phyloP scores from a whole-genome alignment of 768 basidiomycete species.

The Fomitopsis pulvina region DNA sequence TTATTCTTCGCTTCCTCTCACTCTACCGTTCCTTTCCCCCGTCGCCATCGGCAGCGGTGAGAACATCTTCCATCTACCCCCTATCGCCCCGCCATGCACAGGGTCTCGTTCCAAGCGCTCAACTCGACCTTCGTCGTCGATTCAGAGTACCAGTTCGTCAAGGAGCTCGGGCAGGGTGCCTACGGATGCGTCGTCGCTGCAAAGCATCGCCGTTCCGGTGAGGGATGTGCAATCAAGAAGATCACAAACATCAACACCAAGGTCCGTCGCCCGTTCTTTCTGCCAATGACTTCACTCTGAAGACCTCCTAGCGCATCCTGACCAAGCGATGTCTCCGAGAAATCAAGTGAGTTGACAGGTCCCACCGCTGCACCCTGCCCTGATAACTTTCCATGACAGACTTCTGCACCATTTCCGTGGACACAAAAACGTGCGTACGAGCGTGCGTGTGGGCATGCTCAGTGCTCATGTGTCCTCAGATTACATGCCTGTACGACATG shows the following conservation, averaged over 20 bases:
- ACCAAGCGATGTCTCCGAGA: slow-evolving; percentile 96
- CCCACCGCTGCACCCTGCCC: background rate
- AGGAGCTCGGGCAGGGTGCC: slow-evolving; percentile 94
- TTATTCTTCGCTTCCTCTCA: background rate
- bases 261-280: slow-evolving; percentile 29
- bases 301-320: slow-evolving; percentile 43
- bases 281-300: background rate
- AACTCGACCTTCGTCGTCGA: slow-evolving; percentile 87
- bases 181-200: slow-evolving; percentile 91
- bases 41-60: background rate
- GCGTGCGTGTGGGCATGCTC: slow-evolving; percentile 2
- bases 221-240: slow-evolving; percentile 94
- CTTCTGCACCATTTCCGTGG: slow-evolving; percentile 96
- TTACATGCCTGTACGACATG: slow-evolving; percentile 97
- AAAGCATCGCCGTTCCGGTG: slow-evolving; percentile 73
- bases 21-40: background rate
- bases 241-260: slow-evolving; percentile 92
- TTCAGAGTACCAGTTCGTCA: slow-evolving; percentile 87
- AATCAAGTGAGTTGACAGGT: slow-evolving; percentile 56
- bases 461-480: slow-evolving; percentile 38
- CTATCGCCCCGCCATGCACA: slow-evolving; percentile 41
- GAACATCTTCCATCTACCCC: background rate
- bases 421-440: slow-evolving; percentile 83
- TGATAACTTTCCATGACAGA: slow-evolving; percentile 33
- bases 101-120: slow-evolving; percentile 76